phyloP scores from a whole-genome alignment of 164 flowering plant genomes.

The Sedum album region DNA sequence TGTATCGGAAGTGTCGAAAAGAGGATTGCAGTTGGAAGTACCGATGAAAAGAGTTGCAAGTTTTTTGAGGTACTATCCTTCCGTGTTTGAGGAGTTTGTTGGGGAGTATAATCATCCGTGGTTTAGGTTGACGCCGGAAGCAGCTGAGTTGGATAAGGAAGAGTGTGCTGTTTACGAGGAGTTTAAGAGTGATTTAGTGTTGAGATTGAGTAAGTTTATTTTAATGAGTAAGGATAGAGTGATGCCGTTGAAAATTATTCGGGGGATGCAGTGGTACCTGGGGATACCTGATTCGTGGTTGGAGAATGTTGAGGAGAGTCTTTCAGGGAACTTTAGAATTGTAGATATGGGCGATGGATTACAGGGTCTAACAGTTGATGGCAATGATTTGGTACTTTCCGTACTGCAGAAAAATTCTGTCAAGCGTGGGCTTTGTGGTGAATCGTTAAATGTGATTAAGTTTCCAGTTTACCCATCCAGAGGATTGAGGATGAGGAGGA shows the following conservation, averaged over 20 bases:
- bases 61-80: conserved; percentile 64
- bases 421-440: conserved; percentile 27
- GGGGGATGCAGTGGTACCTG: conserved; percentile 75
- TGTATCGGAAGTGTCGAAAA: conserved; percentile 59
- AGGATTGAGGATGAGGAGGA: conserved; percentile 66
- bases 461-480: conserved; percentile 63
- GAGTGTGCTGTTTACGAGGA: conserved; percentile 41
- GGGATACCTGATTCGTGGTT: conserved; percentile 66
- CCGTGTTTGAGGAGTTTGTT: conserved; percentile 67
- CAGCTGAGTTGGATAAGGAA: conserved; percentile 44
- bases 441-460: conserved; percentile 26
- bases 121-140: conserved; percentile 72
- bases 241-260: conserved; percentile 59
- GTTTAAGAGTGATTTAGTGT: conserved; percentile 27
- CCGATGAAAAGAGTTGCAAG: conserved; percentile 47
- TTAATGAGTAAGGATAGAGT: conserved; percentile 54
- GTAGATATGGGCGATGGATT: conserved; percentile 66
- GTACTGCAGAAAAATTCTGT: conserved; percentile 47
- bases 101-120: conserved; percentile 69
- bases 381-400: conserved; percentile 34
- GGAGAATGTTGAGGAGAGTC: conserved; percentile 27
- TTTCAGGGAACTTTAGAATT: conserved; percentile 35
- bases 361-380: conserved; percentile 41
- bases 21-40: conserved; percentile 35
- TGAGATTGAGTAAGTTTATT: conserved; percentile 52